These are phyloP conservation scores for Xylariaceae sp. DNA, from an alignment of 2,329 filamentous ascomycete species.

Conservation along the genomic window DNA sequence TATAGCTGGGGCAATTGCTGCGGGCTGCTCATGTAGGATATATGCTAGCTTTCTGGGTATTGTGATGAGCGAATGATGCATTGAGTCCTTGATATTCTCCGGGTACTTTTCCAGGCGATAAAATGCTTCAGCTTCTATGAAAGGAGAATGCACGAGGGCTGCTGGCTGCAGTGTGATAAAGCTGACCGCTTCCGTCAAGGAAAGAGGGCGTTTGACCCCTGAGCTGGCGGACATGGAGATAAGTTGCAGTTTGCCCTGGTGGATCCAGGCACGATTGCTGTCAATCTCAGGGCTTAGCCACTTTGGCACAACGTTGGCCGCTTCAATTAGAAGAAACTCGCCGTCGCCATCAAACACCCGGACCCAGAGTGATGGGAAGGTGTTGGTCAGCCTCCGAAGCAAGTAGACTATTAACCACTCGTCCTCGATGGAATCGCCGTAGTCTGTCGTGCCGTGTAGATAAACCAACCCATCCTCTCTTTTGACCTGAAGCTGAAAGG, in stretches of 20 bases:
- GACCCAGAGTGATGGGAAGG: conserved; percentile 72
- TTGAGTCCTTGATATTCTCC: conserved; percentile 63
- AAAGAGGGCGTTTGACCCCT: conserved; percentile 43
- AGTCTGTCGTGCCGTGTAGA: conserved; percentile 75
- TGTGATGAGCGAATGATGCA: conserved; percentile 70
- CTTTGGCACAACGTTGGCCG: conserved; percentile 76
- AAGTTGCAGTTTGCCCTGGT: conserved; percentile 69
- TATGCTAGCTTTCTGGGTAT: conserved; percentile 80
- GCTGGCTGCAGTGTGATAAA: conserved; percentile 55
- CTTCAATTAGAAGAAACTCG: conserved; percentile 92
- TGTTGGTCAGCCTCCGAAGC: conserved; percentile 72
- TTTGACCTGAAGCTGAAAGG: conserved; percentile 66
- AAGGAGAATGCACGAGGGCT: conserved; percentile 63
- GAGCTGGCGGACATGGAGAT: conserved; percentile 54
- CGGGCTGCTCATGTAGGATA: conserved; percentile 69
- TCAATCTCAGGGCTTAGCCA: conserved; percentile 94
- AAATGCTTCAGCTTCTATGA: conserved; percentile 85
- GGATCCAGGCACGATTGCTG: conserved; percentile 83
- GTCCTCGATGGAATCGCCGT: conserved; percentile 91
- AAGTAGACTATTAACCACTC: conserved; percentile 97
- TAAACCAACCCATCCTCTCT: conserved; percentile 54
- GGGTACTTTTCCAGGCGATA: conserved; percentile 85
- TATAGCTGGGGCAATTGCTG: conserved; percentile 74
- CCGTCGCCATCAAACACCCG: conserved; percentile 84
- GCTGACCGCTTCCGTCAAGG: conserved; percentile 59